phyloP scores from a whole-genome alignment of 1,139 yeast genomes.

The Debaryomyces sp. region DNA sequence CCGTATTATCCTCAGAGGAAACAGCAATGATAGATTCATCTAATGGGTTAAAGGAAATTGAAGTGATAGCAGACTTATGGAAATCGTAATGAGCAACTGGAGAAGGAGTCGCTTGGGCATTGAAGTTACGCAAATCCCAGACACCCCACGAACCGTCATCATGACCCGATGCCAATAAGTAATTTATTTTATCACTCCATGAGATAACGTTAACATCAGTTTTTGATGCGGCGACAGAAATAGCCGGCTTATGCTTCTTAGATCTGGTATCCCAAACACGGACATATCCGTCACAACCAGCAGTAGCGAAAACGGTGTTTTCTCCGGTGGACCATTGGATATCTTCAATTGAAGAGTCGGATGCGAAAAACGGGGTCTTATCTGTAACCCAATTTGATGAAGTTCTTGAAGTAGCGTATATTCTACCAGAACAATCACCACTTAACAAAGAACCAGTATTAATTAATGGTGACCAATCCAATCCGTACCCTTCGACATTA shows the following conservation, averaged over 20 bases:
- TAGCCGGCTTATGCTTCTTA: slow-evolving; percentile 87
- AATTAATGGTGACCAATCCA: slow-evolving; percentile 93
- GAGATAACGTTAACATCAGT: slow-evolving; percentile 94
- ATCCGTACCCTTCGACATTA: slow-evolving; percentile 95
- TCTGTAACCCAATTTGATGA: slow-evolving; percentile 87
- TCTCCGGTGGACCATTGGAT: slow-evolving; percentile 96
- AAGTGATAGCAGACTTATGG: slow-evolving; percentile 92
- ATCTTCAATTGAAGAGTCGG: slow-evolving; percentile 85
- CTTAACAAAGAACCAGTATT: slow-evolving; percentile 80
- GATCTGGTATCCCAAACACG: slow-evolving; percentile 98
- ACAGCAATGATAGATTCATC: slow-evolving; percentile 97
- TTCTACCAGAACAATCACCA: slow-evolving; percentile 88
- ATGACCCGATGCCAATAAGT: slow-evolving; percentile 91
- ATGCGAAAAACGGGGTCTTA: slow-evolving; percentile 72
- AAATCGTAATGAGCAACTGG: slow-evolving; percentile 94
- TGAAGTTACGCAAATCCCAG: slow-evolving; percentile 94
- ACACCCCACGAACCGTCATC: slow-evolving; percentile 98
- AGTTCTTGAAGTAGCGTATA: slow-evolving; percentile 76
- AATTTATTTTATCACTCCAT: slow-evolving; percentile 89
- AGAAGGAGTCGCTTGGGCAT: slow-evolving; percentile 56
- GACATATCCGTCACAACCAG: slow-evolving; percentile 88
- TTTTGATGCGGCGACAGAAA: slow-evolving; percentile 79
- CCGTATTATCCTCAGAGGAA: slow-evolving; percentile 95
- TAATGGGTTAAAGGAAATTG: slow-evolving; percentile 90
- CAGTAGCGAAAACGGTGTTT: slow-evolving; percentile 89